Percentiles rank a stretch among this genome's conserved stretches.
Conservation (phyloP, 2,329 filamentous ascomycete species). For the Tolypocladium nubicola region DNA sequence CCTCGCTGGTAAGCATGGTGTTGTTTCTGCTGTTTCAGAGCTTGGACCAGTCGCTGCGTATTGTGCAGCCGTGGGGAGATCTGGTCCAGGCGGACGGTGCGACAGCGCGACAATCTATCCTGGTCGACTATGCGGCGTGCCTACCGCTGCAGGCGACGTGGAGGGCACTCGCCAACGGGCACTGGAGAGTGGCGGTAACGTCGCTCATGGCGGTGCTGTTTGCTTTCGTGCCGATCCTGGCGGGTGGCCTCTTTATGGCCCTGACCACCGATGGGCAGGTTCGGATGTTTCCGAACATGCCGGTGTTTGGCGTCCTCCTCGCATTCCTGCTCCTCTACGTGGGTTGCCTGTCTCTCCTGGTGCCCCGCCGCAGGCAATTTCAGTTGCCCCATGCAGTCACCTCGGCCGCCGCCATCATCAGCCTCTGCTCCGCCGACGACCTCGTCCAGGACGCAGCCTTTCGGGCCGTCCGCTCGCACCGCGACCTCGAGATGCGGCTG, state of each 20-base stretch:
- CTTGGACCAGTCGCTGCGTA: constrained; percentile 54
- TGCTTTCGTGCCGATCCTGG: constrained; percentile 54
- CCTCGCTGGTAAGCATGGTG: constrained; percentile 55
- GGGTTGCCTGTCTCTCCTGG: constrained; percentile 47
- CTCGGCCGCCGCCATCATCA: constrained; percentile 66
- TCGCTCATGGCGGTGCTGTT: constrained; percentile 50
- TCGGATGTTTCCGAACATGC: constrained; percentile 61
- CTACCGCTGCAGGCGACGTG: constrained; percentile 49
- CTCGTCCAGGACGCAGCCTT: constrained; percentile 66
- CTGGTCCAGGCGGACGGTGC: constrained; percentile 47
- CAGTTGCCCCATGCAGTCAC: constrained; percentile 63
- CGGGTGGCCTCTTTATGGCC: constrained; percentile 64
- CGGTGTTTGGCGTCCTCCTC: constrained; percentile 64
- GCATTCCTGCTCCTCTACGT: constrained; percentile 62
- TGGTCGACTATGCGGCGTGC: constrained; percentile 61
- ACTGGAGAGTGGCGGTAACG: constrained; percentile 54
- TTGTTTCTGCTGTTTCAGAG: constrained; percentile 58
- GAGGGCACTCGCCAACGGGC: constrained; percentile 47
- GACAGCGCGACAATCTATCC: constrained; percentile 50
- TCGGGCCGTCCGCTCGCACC: constrained; percentile 52
- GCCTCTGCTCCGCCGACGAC: constrained; percentile 64
- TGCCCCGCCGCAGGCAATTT: constrained; percentile 49
- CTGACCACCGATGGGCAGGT: constrained; percentile 47
- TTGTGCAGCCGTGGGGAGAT: constrained; percentile 59
- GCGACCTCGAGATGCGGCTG: constrained; percentile 58